phyloP scores from a whole-genome alignment of 768 basidiomycete species.

The Hemileccinum impolitum region DNA sequence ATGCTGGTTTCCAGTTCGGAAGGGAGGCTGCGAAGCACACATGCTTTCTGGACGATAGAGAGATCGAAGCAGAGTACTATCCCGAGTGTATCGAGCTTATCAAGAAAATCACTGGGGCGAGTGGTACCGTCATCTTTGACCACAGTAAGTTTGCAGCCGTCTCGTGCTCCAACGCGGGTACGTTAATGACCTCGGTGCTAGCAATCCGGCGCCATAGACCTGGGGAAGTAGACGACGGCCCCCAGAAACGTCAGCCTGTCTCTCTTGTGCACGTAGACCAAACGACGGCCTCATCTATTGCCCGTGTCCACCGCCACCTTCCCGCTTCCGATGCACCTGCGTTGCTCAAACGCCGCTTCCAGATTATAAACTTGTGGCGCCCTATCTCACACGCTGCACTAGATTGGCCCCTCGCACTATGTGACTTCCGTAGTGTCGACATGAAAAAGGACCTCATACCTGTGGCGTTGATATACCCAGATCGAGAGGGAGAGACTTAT shows the following conservation, averaged over 20 bases:
- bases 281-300: slow-evolving; percentile 37
- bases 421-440: slow-evolving; percentile 46
- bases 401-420: slow-evolving; percentile 49
- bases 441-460: slow-evolving; percentile 35
- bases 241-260: slow-evolving; percentile 44
- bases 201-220: slow-evolving; percentile 43
- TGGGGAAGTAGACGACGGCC: slow-evolving; percentile 32
- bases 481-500: slow-evolving; percentile 44
- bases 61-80: slow-evolving; percentile 38
- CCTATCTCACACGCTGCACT: slow-evolving; percentile 43
- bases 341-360: slow-evolving; percentile 44
- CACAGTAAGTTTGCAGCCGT: slow-evolving; percentile 30
- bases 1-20: slow-evolving; percentile 35
- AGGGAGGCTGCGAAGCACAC: slow-evolving; percentile 22
- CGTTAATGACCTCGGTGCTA: slow-evolving; percentile 9
- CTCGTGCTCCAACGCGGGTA: not conserved
- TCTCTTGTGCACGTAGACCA: slow-evolving; percentile 45
- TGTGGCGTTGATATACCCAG: slow-evolving; percentile 37
- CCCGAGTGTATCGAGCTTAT: slow-evolving; percentile 37
- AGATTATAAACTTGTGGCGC: slow-evolving; percentile 55
- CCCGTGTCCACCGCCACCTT: slow-evolving; percentile 43
- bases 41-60: slow-evolving; percentile 34
- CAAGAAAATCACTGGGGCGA: slow-evolving; percentile 39
- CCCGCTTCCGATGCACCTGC: slow-evolving; percentile 37
- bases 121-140: slow-evolving; percentile 39